Base-by-base conservation (phyloP, 441 rosid genomes). In the Pelargonium fulgidum region DNA sequence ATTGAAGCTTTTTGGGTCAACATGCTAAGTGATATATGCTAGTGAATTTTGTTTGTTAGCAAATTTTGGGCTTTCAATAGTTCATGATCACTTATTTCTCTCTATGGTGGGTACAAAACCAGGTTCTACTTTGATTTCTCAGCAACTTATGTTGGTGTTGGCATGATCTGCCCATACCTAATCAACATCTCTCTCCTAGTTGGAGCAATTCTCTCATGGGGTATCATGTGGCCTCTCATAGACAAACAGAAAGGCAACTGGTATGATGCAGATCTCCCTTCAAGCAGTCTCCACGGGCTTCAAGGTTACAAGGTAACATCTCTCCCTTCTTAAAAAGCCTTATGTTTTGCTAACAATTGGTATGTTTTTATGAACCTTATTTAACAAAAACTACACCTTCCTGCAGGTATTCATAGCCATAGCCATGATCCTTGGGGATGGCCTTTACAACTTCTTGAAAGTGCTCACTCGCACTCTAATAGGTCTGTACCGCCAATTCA, bases 61-160 rank as follows among this genome's bases (percentile, higher is more conserved):
- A 50, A 13, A 50, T 50, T n/a, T 3, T 20, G 39, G 41, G 33
- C 58, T 42, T 52, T 19, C 45, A 24, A 19, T 65, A 33, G 9
- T 14, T 22, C 33, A 0, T 65, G 10, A 3, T 14, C 8, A 20
- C 13, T 14, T 39, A 44, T 0, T 44, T 16, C 11, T 14, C 41
- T 13, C 17, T 45, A 19, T 65, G 10, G 10, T 59, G 64, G 39
- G 7, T 33, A 33, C 39, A 33, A 33, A 13, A 13, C 66, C 73
- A 74, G 77, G 64, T 75, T 75, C 17, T 75, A 70, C 73, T 75
- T 70, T 33, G 68, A 75, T 62, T 75, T 75, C 68, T 75, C 78
- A 0, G 67, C 73, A 0, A 75, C 78, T 3, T 75, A 7, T 9
- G 74, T 70, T 14, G 77, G 77, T 3, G 77, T 70, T 0, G 73